Evolutionary conservation across 176 grass and related monocot genomes (phyloP), one percentile per base, ranked within the genome.

Genomic region (Oryza brachyantha): DNA sequence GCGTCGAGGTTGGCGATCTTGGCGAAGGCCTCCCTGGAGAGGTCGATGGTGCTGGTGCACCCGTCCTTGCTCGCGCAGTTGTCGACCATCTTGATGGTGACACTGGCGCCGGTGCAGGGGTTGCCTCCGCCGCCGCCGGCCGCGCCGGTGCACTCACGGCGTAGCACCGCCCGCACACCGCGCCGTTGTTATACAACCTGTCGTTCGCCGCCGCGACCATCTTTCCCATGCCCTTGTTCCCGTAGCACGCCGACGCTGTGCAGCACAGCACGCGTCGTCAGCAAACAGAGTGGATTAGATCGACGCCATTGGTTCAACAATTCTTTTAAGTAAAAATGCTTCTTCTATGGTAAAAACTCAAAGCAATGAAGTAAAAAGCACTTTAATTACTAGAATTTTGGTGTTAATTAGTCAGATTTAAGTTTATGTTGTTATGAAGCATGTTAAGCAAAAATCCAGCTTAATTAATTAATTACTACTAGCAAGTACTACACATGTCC

Each of bases 21-120:
- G 52, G 78, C 14, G 52, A 81, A 70, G 8, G 77, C 61, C 80
- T 75, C 13, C 80, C 39, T 83, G 80, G 41, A 73, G 70, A 65
- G 80, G 70, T 73, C 41, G 45, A 73, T 66, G 35, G 61, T 75
- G 72, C 81, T 54, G 25, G 7, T 22, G 46, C 76, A 68, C 14
- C 63, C 76, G 43, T 55, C 45, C 43, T 45, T 54, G 76, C 73
- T 75, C 3, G 73, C 35, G 73, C 76, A 79, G 21, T 55, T 12
- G 76, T 79, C 76, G 43, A 79, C 32, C 29, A 79, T 67, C 76
- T 79, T 68, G 22, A 55, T 45, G 45, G 65, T 37, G 13, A 79
- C 64, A 46, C 22, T 57, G 77, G 8, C 27, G 64, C 77, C 64
- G 45, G 31, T 79, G 64, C 77, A 68, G 27, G 75, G 64, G 77